Base-by-base conservation (phyloP, 2,329 filamentous ascomycete species). In the Huntiella decipiens region DNA sequence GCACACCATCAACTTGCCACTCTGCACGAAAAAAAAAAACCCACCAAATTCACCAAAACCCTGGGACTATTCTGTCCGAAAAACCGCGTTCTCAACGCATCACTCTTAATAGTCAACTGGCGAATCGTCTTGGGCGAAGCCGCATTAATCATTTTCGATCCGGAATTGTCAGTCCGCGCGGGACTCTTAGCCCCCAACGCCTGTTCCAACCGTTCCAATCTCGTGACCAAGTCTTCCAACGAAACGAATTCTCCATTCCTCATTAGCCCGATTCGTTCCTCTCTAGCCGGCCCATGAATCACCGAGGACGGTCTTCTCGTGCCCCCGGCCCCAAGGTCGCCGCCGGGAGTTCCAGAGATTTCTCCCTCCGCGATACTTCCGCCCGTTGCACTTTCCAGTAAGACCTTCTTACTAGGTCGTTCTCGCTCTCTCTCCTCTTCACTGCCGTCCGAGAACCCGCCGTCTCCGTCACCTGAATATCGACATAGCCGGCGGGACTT, bases 151-250 rank as follows among this genome's bases (percentile, higher is more conserved):
- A 55, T 44, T 37, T 47, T 46, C 36, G 48, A 50, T 22, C 35
- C 40, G 16, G 48, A 50, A 37, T 47, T 35, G 22, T 64, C 63
- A 3, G 60, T 61, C n/a, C 54, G 56, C 5, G 58, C 59, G 4
- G 66, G 61, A 44, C 59, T 63, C 46, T 63, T 63, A 32, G 61
- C 60, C 34, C 66, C 57, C 4, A 72, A 55, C 2, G 68, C 61
- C 50, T 62, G 68, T 53, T 74, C 71, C n/a, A 74, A 57, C 6
- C 68, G 64, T 46, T 73, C 70, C 54, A 74, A 63, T 19, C 71
- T 63, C 43, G 61, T 52, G 1, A 64, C 60, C 33, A 73, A 60
- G 38, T 73, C 67, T 45, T 73, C 66, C 5, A 72, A 55, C 5
- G 61, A 56, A 35, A 58, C 22, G 42, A 55, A 56, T 16, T 56